Base-by-base conservation (phyloP, 768 basidiomycete genomes). In the Coprinopsis cinerea region DNA sequence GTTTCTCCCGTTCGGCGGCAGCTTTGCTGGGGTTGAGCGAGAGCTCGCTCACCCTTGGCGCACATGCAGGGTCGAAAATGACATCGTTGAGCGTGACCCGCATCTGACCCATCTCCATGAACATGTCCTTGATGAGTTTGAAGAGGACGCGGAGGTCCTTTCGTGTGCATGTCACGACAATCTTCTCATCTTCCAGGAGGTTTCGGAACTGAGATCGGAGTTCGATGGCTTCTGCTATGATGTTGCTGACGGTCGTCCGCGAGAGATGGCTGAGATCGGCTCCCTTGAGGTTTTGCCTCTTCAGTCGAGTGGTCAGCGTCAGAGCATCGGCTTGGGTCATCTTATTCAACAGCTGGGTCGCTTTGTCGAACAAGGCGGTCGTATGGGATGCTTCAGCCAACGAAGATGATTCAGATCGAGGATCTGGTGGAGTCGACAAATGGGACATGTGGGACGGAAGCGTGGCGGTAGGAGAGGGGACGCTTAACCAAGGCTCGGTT, bases 181-280 rank as follows among this genome's bases (percentile, higher is more conserved):
- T 64, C 55, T 80, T 83, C 44, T 91, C 89, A 43, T 87, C 85
- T 61, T 93, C 91, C 35, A 89, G 66, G 37, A 85, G 71, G 2
- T 72, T 68, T 7, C 88, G 81, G 72, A 92, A 92, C 39, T 86
- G 83, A 6, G 67, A 60, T 1, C 92, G 82, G n/a, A 95, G 70
- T 11, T 73, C 73, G 9, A 73, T 71, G 10, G 82, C 73, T 45
- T 99, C 95, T 22, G 74, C 67, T 13, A 92, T 59, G 44, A 99
- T 81, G 44, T 76, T 75, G 50, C 78, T 77, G 51, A 98, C 75
- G 0, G 92, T 96, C 22, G 78, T 79, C 39, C 85, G 82, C 0
- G 92, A 94, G 15, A 98, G 75, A 62, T 96, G 87, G 25, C 82
- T 79, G 25, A 97, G 77, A 56, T 96, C 92, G 7, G 91, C 87